These are phyloP conservation scores for Ceratobasidium sp. DNA, from an alignment of 1,284 basidiomycete species.

Conservation along the genomic window DNA sequence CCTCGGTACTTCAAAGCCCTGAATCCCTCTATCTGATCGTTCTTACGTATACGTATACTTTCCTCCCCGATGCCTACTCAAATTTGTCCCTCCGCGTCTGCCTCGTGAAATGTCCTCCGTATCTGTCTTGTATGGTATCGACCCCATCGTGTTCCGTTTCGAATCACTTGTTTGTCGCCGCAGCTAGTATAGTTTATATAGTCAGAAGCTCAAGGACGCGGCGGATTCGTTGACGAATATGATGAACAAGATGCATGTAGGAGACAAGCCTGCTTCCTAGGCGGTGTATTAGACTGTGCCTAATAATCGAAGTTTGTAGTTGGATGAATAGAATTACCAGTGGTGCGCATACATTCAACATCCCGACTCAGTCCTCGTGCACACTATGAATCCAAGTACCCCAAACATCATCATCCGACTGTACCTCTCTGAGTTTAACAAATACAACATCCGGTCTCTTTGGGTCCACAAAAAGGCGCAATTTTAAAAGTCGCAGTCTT, in stretches of 20 bases:
- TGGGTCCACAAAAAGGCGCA: not conserved
- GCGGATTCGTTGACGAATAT: slow-evolving; percentile 67
- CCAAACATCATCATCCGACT: not conserved
- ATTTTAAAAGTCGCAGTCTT: not conserved
- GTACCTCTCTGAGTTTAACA: not conserved
- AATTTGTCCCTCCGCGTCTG: too few relatives aligned
- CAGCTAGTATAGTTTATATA: slow-evolving; percentile 40
- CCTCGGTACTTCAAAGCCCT: not conserved
- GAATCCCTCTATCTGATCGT: not conserved
- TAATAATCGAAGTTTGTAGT: not conserved
- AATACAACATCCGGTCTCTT: not conserved
- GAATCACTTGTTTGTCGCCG: too few relatives aligned
- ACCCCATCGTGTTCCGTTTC: too few relatives aligned
- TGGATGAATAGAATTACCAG: not conserved
- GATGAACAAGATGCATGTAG: slow-evolving; percentile 55
- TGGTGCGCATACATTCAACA: too few relatives aligned
- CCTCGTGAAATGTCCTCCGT: too few relatives aligned
- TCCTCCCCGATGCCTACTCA: too few relatives aligned
- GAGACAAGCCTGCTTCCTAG: slow-evolving; percentile 43
- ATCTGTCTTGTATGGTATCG: too few relatives aligned
- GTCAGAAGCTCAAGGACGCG: slow-evolving; percentile 61
- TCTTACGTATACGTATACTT: too few relatives aligned
- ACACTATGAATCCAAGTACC: not conserved
- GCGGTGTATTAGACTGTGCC: not conserved
- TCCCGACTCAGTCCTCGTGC: not conserved